Evolutionary conservation across 768 basidiomycete genomes (phyloP).

Genomic region (Lentinula detonsa): DNA sequence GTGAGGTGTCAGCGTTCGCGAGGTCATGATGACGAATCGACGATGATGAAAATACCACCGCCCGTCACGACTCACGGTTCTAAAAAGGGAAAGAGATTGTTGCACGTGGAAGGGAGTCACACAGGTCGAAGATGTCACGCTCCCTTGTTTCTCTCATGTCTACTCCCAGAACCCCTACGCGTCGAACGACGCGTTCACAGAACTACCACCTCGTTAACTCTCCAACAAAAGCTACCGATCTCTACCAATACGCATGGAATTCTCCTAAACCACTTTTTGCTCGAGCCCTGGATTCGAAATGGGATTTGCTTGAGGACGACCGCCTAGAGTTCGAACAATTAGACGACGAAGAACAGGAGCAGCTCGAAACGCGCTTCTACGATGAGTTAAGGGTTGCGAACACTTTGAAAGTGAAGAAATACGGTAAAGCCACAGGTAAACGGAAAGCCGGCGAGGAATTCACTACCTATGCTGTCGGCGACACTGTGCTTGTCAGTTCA

Average conservation of each 20-base stretch:
- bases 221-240: slow-evolving; percentile 7
- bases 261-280: slow-evolving; percentile 3
- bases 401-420: slow-evolving; percentile 5
- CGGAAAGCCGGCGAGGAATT: slow-evolving; percentile 6
- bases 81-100: background rate
- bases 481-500: slow-evolving; percentile 38
- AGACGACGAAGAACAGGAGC: slow-evolving; percentile 7
- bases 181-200: slow-evolving; percentile 25
- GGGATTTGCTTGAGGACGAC: slow-evolving; percentile 13
- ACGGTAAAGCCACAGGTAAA: background rate
- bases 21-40: slow-evolving; percentile 4
- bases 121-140: background rate
- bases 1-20: background rate
- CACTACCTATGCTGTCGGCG: slow-evolving; percentile 33
- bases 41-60: too few relatives aligned
- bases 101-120: background rate
- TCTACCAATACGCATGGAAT: background rate
- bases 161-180: slow-evolving; percentile 21
- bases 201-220: slow-evolving; percentile 24
- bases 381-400: background rate
- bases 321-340: slow-evolving; percentile 1
- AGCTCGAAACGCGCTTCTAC: slow-evolving; percentile 12
- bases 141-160: background rate
- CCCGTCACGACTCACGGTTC: too few relatives aligned
- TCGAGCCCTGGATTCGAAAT: slow-evolving; percentile 16